Percentiles rank a stretch among this genome's conserved stretches.
Conservation (phyloP, 352 stramenopile genomes). For the Globisporangium abappressorium region DNA sequence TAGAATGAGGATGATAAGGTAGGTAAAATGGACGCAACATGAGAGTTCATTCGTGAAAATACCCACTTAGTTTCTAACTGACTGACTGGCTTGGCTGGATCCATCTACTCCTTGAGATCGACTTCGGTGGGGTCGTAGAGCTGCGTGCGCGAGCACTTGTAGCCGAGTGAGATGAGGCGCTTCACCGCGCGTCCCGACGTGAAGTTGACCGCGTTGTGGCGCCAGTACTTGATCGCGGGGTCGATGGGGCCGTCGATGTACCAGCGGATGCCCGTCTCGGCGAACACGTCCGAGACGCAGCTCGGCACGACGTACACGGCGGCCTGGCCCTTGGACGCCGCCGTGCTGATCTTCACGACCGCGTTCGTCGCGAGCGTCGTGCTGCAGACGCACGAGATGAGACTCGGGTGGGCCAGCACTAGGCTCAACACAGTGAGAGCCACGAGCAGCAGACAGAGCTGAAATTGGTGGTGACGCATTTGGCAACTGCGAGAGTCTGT, state of each 20-base stretch:
- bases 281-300: conserved; percentile 83
- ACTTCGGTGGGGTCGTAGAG: conserved; percentile 55
- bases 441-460: background rate
- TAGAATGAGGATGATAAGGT: background rate
- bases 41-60: background rate
- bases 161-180: conserved; percentile 66
- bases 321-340: conserved; percentile 37
- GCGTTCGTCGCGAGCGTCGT: conserved; percentile 56
- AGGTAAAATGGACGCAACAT: background rate
- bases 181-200: conserved; percentile 51
- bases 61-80: no score
- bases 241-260: conserved; percentile 68
- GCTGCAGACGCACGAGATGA: conserved; percentile 74
- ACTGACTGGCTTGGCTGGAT: background rate
- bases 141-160: conserved; percentile 58
- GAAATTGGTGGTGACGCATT: background rate
- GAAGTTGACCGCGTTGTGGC: conserved; percentile 33
- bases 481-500: background rate
- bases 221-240: conserved; percentile 63
- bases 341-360: conserved; percentile 40
- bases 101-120: background rate
- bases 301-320: conserved; percentile 55
- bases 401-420: conserved; percentile 41
- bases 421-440: background rate
- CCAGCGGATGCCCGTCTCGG: conserved; percentile 75